phyloP scores from a whole-genome alignment of 306 rosid species.

The Oxytropis ochrocephala region DNA sequence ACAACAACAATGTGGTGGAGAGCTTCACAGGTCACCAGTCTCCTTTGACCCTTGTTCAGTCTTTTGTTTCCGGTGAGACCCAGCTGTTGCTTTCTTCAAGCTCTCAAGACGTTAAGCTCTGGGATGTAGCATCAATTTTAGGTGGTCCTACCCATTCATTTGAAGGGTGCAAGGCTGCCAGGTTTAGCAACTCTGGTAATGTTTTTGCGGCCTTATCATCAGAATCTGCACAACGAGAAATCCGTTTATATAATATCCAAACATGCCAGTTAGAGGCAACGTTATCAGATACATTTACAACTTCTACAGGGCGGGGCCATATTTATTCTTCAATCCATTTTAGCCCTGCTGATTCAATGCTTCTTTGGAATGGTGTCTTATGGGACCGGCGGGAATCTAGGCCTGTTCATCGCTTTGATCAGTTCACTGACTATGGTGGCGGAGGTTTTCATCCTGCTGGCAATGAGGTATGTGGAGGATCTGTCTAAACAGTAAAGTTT shows the following conservation, averaged over 20 bases:
- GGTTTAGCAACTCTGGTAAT: constrained; percentile 77
- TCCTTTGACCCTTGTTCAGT: constrained; percentile 77
- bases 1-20: constrained; percentile 67
- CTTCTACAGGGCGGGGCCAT: constrained; percentile 76
- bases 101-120: constrained; percentile 73
- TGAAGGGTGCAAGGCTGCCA: constrained; percentile 94
- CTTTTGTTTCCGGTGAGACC: constrained; percentile 63
- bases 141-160: constrained; percentile 77
- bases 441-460: constrained; percentile 99
- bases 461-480: constrained; percentile 64
- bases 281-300: constrained; percentile 52
- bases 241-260: constrained; percentile 73
- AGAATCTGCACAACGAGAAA: constrained; percentile 67
- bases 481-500: not conserved
- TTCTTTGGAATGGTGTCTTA: constrained; percentile 92
- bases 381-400: constrained; percentile 79
- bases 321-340: constrained; percentile 72
- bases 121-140: constrained; percentile 74
- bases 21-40: constrained; percentile 77
- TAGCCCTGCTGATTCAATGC: constrained; percentile 81
- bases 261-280: constrained; percentile 54
- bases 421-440: constrained; percentile 95
- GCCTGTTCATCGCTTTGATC: constrained; percentile 92
- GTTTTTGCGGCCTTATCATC: constrained; percentile 72
- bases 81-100: constrained; percentile 88